Evolutionary conservation across 768 basidiomycete genomes (phyloP).

Genomic region (Naematelia encephala): DNA sequence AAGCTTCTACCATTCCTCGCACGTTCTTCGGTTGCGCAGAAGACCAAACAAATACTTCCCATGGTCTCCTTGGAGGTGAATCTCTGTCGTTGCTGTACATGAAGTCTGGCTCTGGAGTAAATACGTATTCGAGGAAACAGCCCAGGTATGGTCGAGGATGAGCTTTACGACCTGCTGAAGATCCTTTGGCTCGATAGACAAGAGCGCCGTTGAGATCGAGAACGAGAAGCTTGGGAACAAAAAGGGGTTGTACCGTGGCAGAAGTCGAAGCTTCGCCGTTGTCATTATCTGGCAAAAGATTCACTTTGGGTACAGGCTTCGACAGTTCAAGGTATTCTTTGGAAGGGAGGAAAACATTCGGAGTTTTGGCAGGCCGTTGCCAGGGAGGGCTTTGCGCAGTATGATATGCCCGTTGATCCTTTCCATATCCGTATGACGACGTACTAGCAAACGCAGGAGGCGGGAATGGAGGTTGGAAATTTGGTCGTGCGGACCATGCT

Average conservation of each 20-base stretch:
- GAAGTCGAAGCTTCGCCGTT: neutral
- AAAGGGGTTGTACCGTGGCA: neutral
- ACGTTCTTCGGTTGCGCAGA: slow-evolving; percentile 49
- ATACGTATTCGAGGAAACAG: slow-evolving; percentile 43
- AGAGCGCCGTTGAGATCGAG: slow-evolving; percentile 50
- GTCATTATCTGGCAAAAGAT: neutral
- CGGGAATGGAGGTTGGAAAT: neutral
- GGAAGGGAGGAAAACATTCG: neutral
- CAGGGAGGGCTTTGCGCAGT: neutral
- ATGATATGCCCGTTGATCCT: neutral
- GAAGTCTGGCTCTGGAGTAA: slow-evolving; percentile 18
- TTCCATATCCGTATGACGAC: neutral
- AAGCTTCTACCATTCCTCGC: slow-evolving; percentile 35
- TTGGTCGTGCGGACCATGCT: too few species aligned
- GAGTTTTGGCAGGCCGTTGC: neutral
- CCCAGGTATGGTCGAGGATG: slow-evolving; percentile 43
- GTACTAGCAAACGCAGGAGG: neutral
- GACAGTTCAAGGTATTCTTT: neutral
- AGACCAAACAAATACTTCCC: slow-evolving; percentile 49
- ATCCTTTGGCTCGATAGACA: slow-evolving; percentile 28
- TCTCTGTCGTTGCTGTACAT: neutral
- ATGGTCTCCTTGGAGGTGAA: slow-evolving; percentile 22
- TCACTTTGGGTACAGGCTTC: neutral
- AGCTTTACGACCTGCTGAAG: slow-evolving; percentile 3
- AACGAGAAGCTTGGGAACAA: slow-evolving; percentile 36